These are phyloP conservation scores for Colletotrichum viniferum DNA, from an alignment of 2,329 filamentous ascomycete species.

Conservation along the genomic window DNA sequence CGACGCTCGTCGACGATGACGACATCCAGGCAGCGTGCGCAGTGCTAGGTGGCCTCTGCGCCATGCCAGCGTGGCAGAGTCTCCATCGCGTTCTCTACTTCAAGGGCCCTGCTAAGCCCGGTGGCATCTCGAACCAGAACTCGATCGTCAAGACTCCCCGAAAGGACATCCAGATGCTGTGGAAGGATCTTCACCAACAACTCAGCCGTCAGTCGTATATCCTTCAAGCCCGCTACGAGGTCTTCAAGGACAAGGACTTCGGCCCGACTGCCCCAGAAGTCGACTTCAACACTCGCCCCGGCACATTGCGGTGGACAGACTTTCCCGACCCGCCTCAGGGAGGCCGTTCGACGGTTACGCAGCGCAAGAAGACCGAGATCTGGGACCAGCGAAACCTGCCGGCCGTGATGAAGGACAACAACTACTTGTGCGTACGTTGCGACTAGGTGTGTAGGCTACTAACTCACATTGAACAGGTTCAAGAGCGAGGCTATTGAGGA, in stretches of 20 bases:
- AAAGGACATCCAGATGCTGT: constrained; percentile 43
- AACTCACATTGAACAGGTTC: constrained; percentile 40
- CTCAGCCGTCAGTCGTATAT: constrained; percentile 62
- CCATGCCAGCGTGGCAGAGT: constrained; percentile 56
- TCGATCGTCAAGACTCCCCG: constrained; percentile 28
- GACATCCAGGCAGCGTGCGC: constrained; percentile 54
- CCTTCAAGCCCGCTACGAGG: constrained; percentile 59
- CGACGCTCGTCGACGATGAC: constrained; percentile 53
- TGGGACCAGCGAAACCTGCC: constrained; percentile 54
- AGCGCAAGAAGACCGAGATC: constrained; percentile 63
- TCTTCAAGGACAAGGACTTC: constrained; percentile 53
- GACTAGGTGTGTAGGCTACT: not conserved
- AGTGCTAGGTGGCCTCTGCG: constrained; percentile 61
- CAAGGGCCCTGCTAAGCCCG: constrained; percentile 49
- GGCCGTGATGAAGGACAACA: constrained; percentile 55
- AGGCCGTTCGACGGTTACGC: constrained; percentile 48
- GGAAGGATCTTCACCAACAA: constrained; percentile 60
- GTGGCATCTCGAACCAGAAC: constrained; percentile 47
- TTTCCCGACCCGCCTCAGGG: constrained; percentile 62
- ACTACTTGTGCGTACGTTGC: constrained; percentile 45
- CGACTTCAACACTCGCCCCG: constrained; percentile 48
- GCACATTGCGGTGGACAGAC: constrained; percentile 62
- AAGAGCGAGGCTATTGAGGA: constrained; percentile 60
- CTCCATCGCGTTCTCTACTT: constrained; percentile 59
- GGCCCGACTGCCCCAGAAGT: constrained; percentile 34